A percentile compares a stretch with the other conserved stretches of the same genome.
Evolutionary conservation across 1,139 yeast genomes (phyloP).

Genomic region (Spencermartinsiella ligniputridi): DNA sequence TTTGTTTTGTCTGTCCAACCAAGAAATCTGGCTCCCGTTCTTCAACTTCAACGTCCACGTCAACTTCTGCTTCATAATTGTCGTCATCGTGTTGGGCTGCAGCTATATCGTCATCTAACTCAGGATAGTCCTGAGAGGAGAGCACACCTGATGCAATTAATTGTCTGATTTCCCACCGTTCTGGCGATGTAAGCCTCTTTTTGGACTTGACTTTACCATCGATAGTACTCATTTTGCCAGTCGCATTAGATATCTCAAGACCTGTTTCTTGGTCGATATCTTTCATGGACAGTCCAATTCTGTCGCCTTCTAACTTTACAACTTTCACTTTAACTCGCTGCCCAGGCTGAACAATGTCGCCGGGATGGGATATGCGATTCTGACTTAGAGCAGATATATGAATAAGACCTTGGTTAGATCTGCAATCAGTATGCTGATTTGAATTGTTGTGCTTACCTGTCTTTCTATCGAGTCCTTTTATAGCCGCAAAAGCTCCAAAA

Average conservation of each 20-base stretch:
- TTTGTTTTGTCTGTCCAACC: conserved; percentile 48
- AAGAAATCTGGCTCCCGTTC: conserved; percentile 70
- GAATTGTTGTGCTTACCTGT: conserved; percentile 42
- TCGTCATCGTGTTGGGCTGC: conserved; percentile 27
- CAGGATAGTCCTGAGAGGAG: conserved; percentile 67
- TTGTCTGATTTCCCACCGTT: conserved; percentile 86
- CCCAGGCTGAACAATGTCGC: conserved; percentile 51
- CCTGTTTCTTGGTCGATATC: conserved; percentile 75
- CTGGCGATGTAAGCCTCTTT: conserved; percentile 73
- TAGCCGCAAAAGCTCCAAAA: conserved; percentile 75
- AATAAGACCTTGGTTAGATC: too few species aligned
- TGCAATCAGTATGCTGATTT: conserved; percentile 2
- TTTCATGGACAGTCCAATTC: conserved; percentile 63
- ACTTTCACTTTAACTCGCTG: conserved; percentile 69
- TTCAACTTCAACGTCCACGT: conserved; percentile 68
- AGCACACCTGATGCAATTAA: conserved; percentile 76
- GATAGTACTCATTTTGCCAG: background rate
- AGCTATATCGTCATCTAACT: conserved; percentile 49
- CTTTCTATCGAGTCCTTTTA: conserved; percentile 37
- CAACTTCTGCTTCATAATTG: conserved; percentile 45
- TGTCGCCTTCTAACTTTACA: conserved; percentile 42
- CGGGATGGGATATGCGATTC: conserved; percentile 50
- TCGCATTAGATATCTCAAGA: conserved; percentile 29
- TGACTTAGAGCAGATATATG: conserved; percentile 64
- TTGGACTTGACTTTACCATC: conserved; percentile 10